A percentile compares a stretch with the other conserved stretches of the same genome.
Conservation (phyloP, 2,329 filamentous ascomycete genomes). For the Pseudogymnoascus sp. region DNA sequence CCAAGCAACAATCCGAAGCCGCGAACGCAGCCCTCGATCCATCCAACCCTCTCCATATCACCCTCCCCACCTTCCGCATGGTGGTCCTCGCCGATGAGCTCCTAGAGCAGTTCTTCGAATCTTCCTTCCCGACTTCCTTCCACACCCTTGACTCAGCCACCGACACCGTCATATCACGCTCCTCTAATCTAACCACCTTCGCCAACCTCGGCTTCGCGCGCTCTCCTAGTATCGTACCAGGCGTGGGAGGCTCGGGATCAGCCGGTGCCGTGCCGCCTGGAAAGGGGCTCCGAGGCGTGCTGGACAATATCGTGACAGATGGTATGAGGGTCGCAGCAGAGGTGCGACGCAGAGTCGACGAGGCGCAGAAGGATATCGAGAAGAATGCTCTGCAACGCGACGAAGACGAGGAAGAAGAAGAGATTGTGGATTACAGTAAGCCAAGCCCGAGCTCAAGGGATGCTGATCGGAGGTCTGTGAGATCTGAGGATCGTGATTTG, state of each 20-base stretch:
- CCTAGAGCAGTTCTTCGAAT: slow-evolving; percentile 94
- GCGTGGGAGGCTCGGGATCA: slow-evolving; percentile 22
- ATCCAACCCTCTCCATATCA: slow-evolving; percentile 88
- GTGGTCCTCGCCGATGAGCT: slow-evolving; percentile 93
- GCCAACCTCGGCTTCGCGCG: slow-evolving; percentile 58
- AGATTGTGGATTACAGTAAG: slow-evolving; percentile 54
- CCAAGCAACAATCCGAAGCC: slow-evolving; percentile 62
- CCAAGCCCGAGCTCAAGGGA: slow-evolving; percentile 43
- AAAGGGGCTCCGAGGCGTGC: slow-evolving; percentile 78
- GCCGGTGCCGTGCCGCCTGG: slow-evolving; percentile 35
- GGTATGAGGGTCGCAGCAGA: slow-evolving; percentile 94
- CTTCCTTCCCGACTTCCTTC: slow-evolving; percentile 88
- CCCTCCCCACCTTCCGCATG: slow-evolving; percentile 96
- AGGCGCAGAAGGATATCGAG: slow-evolving; percentile 86
- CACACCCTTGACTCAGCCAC: slow-evolving; percentile 62
- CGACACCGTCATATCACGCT: slow-evolving; percentile 38
- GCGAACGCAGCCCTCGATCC: slow-evolving; percentile 90
- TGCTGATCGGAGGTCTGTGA: slow-evolving; percentile 54
- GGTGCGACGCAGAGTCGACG: slow-evolving; percentile 86
- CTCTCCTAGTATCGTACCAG: slow-evolving; percentile 38
- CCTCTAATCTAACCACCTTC: slow-evolving; percentile 77
- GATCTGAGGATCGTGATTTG: slow-evolving; percentile 61
- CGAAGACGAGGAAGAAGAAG: slow-evolving; percentile 62
- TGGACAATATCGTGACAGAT: slow-evolving; percentile 96
- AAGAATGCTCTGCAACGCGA: slow-evolving; percentile 64